Base-by-base conservation (phyloP, 2,329 filamentous ascomycete species). In the Sarocladium oryzae region DNA sequence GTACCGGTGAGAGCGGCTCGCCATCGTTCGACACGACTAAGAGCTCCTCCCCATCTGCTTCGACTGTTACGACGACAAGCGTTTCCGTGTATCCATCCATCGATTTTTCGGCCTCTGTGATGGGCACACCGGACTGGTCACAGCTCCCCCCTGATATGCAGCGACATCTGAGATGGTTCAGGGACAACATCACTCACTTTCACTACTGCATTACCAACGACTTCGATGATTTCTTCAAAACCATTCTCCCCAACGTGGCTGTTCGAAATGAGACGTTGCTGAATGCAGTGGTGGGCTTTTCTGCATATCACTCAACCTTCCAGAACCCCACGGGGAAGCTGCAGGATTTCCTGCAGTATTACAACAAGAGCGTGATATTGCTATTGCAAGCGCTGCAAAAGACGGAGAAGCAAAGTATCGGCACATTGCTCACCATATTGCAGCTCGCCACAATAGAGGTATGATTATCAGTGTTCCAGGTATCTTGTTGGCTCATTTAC, bases 381-480 rank as follows among this genome's bases (percentile, higher is more conserved):
- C 76, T 99, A 16, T 76, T 95, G 8, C 76, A 77, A 30, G 85
- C 83, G 4, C 71, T 97, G 16, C 82, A 83, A 55, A 83, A 78
- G 51, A 84, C 82, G 52, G 84, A 89, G 56, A 81, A 81, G 54
- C 84, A 88, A 56, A 86, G 73, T 30, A 75, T 90, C 48, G 80
- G 85, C 6, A 96, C 86, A 0, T 73, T 97, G 28, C 66, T 96
- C 54, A 95, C 92, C 0, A 91, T 97, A 18, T 71, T 99, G 37
- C 91, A 97, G 61, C 78, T 97, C 48, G 90, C 91, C 51, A 95
- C 89, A 2, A 93, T 96, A 52, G 93, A 99, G 80, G 90, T 95
- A 75, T 62, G 73, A 56, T 28, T 32, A 3, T 30, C 15, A 4
- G 32, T n/a, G 4, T n/a, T 35, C 21, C 38, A 30, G 9, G 23